These are phyloP conservation scores for Pisolithus sp. DNA, from an alignment of 768 basidiomycete genomes.

Conservation along the genomic window DNA sequence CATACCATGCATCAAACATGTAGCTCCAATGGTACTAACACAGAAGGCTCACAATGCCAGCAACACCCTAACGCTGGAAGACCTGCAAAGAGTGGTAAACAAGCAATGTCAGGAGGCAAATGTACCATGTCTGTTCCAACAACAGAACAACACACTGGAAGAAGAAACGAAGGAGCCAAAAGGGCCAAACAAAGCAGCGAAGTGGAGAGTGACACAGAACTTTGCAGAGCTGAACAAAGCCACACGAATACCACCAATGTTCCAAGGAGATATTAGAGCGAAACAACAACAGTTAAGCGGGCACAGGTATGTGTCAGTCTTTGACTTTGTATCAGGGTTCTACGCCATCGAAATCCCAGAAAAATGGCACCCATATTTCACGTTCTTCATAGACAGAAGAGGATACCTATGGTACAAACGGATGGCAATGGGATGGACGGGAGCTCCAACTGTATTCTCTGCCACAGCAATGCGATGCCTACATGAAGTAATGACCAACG, in stretches of 20 bases:
- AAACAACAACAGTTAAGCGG: too few species aligned
- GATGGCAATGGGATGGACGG: too few species aligned
- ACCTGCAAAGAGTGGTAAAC: slow-evolving; percentile 30
- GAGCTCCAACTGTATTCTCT: too few species aligned
- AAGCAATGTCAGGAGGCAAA: not conserved
- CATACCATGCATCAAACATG: not conserved
- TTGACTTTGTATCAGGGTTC: too few species aligned
- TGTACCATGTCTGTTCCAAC: not conserved
- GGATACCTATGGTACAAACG: too few species aligned
- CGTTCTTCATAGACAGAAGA: too few species aligned
- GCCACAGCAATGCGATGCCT: too few species aligned
- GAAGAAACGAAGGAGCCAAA: not conserved
- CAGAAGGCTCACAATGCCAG: slow-evolving; percentile 28
- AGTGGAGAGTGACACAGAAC: not conserved
- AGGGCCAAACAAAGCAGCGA: not conserved
- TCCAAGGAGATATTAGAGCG: too few species aligned
- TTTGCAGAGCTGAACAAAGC: not conserved
- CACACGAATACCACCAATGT: not conserved
- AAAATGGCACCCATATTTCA: too few species aligned
- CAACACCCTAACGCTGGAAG: slow-evolving; percentile 25
- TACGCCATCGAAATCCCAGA: too few species aligned
- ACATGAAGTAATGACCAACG: too few species aligned
- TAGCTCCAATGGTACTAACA: slow-evolving; percentile 26
- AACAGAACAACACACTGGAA: accelerated
- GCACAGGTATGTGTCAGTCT: too few species aligned